Percentiles rank a stretch among this genome's conserved stretches.
Conservation (phyloP, 2,329 filamentous ascomycete species). For the Incumbomyces delicatus region DNA sequence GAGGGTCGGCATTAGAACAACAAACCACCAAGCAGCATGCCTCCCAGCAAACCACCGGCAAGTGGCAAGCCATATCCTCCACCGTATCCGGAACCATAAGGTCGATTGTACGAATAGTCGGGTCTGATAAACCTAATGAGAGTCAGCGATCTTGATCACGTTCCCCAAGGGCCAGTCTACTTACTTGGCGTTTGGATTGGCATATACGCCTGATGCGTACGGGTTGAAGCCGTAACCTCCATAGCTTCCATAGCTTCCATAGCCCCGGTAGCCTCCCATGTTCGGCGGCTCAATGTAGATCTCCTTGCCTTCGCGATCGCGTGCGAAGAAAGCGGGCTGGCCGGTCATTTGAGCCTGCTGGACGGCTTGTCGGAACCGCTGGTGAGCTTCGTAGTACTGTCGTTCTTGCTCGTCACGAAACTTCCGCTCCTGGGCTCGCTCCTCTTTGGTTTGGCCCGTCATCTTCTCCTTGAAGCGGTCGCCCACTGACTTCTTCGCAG, state of each 20-base stretch:
- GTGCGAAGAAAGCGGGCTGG: conserved; percentile 46
- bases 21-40: conserved; percentile 38
- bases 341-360: conserved; percentile 43
- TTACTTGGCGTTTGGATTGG: conserved; percentile 32
- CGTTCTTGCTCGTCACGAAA: conserved; percentile 42
- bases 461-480: conserved; percentile 51
- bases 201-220: conserved; percentile 37
- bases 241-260: conserved; percentile 9
- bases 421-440: conserved; percentile 40
- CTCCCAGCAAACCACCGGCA: conserved; percentile 38
- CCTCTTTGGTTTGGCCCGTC: conserved; percentile 46
- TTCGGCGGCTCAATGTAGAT: conserved; percentile 51
- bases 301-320: conserved; percentile 44
- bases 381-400: conserved; percentile 43
- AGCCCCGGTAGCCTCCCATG: conserved; percentile 23
- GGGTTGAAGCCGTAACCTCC: conserved; percentile 32
- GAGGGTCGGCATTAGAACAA: conserved; percentile 20
- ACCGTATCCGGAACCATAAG: conserved; percentile 35
- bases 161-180: no score
- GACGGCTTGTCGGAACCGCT: conserved; percentile 43
- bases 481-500: conserved; percentile 37
- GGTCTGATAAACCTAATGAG: conserved; percentile 39
- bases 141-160: no score
- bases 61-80: conserved; percentile 39
- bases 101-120: conserved; percentile 36